phyloP scores from a whole-genome alignment of 176 grass and related monocot species.

The Paspalum notatum region DNA sequence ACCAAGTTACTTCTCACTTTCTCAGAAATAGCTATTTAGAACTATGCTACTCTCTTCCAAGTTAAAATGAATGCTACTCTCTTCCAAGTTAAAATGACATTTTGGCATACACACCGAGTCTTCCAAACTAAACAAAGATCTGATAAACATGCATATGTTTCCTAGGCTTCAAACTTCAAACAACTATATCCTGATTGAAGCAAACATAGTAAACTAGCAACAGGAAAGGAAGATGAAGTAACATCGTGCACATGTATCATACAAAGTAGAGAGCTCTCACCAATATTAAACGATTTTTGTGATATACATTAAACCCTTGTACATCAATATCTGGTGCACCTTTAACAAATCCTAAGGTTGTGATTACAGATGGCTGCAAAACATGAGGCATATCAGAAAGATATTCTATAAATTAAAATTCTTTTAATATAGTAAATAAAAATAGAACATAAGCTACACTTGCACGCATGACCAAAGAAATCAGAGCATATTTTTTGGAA shows the following conservation, averaged over 20 bases:
- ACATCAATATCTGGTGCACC: slow-evolving; percentile 91
- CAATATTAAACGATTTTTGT: slow-evolving; percentile 95
- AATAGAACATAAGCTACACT: not conserved
- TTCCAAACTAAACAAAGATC: not conserved
- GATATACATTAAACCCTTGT: slow-evolving; percentile 95
- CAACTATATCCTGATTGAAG: not conserved
- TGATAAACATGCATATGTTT: not conserved
- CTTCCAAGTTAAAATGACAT: slow-evolving; percentile 1
- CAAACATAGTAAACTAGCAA: not conserved
- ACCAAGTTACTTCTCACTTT: not conserved
- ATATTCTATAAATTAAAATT: slow-evolving; percentile 14
- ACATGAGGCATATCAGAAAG: slow-evolving; percentile 24
- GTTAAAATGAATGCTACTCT: slow-evolving; percentile 6
- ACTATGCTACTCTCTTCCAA: not conserved
- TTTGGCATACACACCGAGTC: not conserved
- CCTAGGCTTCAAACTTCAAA: not conserved
- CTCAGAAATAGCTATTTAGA: not conserved
- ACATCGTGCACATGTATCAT: slow-evolving; percentile 27
- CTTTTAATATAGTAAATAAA: slow-evolving; percentile 22
- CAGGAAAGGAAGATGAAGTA: slow-evolving; percentile 32
- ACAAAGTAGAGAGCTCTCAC: slow-evolving; percentile 56
- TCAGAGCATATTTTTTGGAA: not conserved
- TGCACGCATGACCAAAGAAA: slow-evolving; percentile 8
- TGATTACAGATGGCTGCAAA: slow-evolving; percentile 68
- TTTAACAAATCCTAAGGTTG: slow-evolving; percentile 91